Conservation (phyloP, 177 flowering plant genomes). For the Telopea speciosissima region DNA sequence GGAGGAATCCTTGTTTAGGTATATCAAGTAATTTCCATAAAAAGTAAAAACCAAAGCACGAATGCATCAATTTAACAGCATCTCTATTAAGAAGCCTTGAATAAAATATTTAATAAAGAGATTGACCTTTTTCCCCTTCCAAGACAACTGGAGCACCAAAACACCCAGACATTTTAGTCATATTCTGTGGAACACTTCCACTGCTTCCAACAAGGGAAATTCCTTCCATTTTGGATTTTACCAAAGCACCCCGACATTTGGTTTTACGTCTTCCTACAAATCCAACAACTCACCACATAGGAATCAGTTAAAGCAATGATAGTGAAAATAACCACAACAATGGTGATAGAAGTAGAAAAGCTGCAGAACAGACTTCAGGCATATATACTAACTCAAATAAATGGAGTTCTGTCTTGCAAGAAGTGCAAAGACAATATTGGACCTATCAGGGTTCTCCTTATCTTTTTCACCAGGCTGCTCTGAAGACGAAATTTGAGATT, state of each 20-base stretch:
- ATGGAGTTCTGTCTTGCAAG: neutral
- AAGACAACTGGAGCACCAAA: conserved; percentile 1
- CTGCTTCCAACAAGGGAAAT: neutral
- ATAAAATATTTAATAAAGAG: conserved; percentile 5
- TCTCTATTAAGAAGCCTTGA: neutral
- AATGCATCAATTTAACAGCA: neutral
- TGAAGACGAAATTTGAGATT: neutral
- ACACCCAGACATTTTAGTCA: neutral
- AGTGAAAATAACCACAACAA: neutral
- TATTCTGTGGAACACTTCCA: neutral
- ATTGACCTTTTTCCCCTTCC: conserved; percentile 4
- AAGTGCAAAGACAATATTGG: neutral
- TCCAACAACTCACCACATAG: neutral
- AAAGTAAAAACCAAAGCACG: neutral
- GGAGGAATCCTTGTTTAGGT: neutral
- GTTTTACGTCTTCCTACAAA: neutral
- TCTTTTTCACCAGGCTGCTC: neutral
- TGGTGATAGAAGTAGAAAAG: neutral
- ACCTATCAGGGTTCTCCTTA: conserved; percentile 1
- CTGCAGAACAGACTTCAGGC: neutral
- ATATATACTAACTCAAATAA: conserved; percentile 1
- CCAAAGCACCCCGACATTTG: too few species aligned
- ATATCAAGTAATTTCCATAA: neutral
- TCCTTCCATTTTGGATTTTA: neutral
- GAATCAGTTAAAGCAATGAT: neutral